Base-by-base conservation (phyloP, 306 rosid species). In the Betula pendula region DNA sequence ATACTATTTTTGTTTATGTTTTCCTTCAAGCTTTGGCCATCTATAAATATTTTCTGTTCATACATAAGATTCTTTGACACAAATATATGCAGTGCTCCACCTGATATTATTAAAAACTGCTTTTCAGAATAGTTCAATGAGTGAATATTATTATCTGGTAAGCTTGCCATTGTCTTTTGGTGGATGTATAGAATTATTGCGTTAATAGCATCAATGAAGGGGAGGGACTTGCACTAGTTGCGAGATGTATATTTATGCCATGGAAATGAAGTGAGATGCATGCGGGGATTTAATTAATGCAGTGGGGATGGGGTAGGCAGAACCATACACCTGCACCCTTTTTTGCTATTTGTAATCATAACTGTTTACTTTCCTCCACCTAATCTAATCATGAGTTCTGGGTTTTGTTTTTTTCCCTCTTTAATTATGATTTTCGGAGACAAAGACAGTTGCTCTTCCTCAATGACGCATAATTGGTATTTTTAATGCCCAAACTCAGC, bases 341-440 rank as follows among this genome's bases (percentile, higher is more conserved):
- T 65, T 40, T 65, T 38, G 70, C 25, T 17, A 35, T 38, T 35
- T 38, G 70, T 66, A 63, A 75, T 75, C 62, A 62, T 75, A 63
- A 48, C 62, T 38, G 38, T 8, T 62, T 49, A 76, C 80, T 76
- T 33, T 76, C 80, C 66, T 50, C 80, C 80, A 76, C 80, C 80
- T 76, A 67, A 76, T 76, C 73, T 35, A 51, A 76, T 76, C 67
- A 76, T 58, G 40, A 67, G 59, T 63, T 17, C 47, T 17, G 56
- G 53, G 67, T 63, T 50, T 75, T 31, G 5, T 45, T 5, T 63
- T 33, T 50, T 63, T 25, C 17, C 14, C 22, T 66, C 48, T 40
- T 66, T 66, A 66, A 38, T 38, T 38, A 66, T 66, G 47, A 38
- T 66, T 66, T 38, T 20, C 24, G 12, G 8, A n/a, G 70, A 8